Conservation (phyloP, 1,139 yeast genomes). For the Candida dubliniensis region DNA sequence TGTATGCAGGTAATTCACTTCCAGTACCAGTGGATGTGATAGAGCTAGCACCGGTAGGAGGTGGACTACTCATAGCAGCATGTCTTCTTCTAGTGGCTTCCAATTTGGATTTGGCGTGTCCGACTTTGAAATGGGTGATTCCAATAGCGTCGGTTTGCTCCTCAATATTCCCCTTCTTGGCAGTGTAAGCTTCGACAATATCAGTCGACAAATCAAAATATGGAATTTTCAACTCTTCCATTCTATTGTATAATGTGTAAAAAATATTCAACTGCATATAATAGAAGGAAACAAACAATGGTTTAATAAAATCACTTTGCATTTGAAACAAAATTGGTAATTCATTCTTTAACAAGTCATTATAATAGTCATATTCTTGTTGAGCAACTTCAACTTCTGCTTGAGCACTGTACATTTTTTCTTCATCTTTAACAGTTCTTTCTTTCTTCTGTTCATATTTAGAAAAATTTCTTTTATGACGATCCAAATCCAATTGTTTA, state of each 20-base stretch:
- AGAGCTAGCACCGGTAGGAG: conserved; percentile 27
- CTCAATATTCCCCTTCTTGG: conserved; percentile 87
- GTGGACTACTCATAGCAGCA: conserved; percentile 44
- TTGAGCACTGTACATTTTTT: conserved; percentile 82
- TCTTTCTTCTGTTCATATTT: conserved; percentile 84
- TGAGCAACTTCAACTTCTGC: conserved; percentile 88
- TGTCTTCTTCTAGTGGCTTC: conserved; percentile 80
- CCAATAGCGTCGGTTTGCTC: conserved; percentile 85
- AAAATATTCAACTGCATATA: conserved; percentile 97
- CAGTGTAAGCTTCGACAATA: conserved; percentile 73
- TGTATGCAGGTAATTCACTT: conserved; percentile 31
- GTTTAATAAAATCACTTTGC: conserved; percentile 90
- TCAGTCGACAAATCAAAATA: conserved; percentile 86
- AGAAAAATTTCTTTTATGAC: conserved; percentile 67
- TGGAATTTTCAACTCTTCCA: conserved; percentile 96
- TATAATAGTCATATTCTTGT: conserved; percentile 94
- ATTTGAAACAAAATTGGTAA: conserved; percentile 82
- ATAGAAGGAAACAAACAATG: conserved; percentile 89
- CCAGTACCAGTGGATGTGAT: conserved; percentile 19
- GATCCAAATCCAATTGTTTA: conserved; percentile 90
- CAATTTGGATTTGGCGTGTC: conserved; percentile 80
- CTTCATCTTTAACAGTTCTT: conserved; percentile 84
- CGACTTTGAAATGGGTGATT: conserved; percentile 84
- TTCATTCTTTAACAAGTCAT: conserved; percentile 88
- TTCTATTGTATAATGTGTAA: conserved; percentile 83